Base-by-base conservation (phyloP, 2,329 filamentous ascomycete genomes). In the Neonectria ditissima region DNA sequence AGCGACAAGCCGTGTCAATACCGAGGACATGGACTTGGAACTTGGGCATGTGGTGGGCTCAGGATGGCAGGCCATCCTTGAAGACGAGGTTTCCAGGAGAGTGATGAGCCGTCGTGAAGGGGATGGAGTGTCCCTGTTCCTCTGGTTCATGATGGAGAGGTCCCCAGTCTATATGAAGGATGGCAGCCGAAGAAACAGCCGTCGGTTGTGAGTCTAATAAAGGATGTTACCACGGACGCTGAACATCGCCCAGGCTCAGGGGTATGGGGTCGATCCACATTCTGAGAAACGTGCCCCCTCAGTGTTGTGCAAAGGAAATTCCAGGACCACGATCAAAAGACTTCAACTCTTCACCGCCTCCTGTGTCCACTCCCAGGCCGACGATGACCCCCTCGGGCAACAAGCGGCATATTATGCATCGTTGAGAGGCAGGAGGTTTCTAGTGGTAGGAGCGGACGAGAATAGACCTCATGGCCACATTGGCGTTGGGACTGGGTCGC, bases 11-110 rank as follows among this genome's bases (percentile, higher is more conserved):
- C 60, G 65, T 67, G 54, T 53, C 63, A 69, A 59, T 74, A 73
- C 72, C 72, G 72, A 74, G 66, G 72, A 74, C 72, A 71, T 73
- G 72, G 72, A 72, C 72, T 66, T 71, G 72, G 72, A 6, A 26
- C 24, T 67, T 54, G 59, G 65, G 45, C 45, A 41, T 52, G 30
- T 59, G 62, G 62, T 63, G 54, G 64, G 60, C 41, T 64, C 59
- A 65, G 67, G 59, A 53, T 62, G 56, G 61, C 45, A 60, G 59
- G 57, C 48, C 50, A 55, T 65, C 45, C 39, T 63, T 54, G 59
- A 48, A 48, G 50, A 45, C 55, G 48, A 53, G 47, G 28, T 51
- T 22, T 43, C 41, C 41, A 60, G 62, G 52, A 47, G 54, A 60
- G 22, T 48, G 43, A 51, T 47, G 58, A 63, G 44, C 57, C 39